These are phyloP conservation scores for Ustilago shanxiensis DNA, from an alignment of 1,284 basidiomycete genomes.

Conservation along the genomic window DNA sequence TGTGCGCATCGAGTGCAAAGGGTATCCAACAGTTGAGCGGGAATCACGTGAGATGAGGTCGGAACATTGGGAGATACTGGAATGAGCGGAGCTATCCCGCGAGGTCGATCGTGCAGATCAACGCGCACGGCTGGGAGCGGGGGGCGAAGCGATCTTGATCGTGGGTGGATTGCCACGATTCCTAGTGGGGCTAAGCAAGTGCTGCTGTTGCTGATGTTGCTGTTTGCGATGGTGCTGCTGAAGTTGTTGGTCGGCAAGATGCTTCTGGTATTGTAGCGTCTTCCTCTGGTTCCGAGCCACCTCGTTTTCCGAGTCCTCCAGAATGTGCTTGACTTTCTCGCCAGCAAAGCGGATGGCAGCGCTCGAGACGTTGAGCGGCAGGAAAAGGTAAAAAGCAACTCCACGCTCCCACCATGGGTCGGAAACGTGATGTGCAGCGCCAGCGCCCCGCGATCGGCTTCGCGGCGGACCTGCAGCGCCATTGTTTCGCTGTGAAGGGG, in stretches of 20 bases:
- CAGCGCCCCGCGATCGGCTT: constrained; percentile 8
- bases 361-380: constrained; percentile 52
- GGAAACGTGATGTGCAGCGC: constrained; percentile 29
- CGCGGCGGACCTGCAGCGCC: background rate
- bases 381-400: constrained; percentile 52
- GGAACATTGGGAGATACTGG: too few species aligned
- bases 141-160: constrained; percentile 25
- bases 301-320: constrained; percentile 45
- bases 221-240: constrained; percentile 38
- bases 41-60: constrained; percentile 1
- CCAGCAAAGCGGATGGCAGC: constrained; percentile 51
- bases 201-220: constrained; percentile 25
- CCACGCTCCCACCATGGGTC: constrained; percentile 55
- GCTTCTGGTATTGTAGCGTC: constrained; percentile 43
- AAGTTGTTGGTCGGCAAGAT: constrained; percentile 44
- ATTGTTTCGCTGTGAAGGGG: background rate
- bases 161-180: constrained; percentile 14
- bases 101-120: constrained; percentile 3
- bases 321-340: constrained; percentile 41
- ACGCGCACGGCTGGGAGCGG: background rate
- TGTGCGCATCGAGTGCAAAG: constrained; percentile 1
- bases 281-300: constrained; percentile 38
- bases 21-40: background rate
- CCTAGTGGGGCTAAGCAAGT: constrained; percentile 26
- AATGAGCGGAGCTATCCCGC: too few species aligned